Percentiles rank a stretch among this genome's conserved stretches.
Conservation (phyloP, 1,139 yeast genomes). For the Pichia sp. region DNA sequence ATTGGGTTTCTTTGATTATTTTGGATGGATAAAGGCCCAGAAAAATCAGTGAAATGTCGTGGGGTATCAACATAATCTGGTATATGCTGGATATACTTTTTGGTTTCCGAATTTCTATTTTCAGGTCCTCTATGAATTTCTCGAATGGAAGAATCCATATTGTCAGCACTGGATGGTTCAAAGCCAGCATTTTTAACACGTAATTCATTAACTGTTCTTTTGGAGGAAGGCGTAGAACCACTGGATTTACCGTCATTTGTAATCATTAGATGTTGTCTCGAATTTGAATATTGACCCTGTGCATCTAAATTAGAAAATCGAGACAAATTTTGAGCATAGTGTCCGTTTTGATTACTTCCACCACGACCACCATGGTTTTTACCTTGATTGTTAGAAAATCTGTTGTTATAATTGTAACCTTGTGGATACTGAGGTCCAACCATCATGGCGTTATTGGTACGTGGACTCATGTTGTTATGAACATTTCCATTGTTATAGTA, state of each 20-base stretch:
- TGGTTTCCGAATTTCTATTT: constrained; percentile 19
- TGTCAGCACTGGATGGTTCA: constrained; percentile 11
- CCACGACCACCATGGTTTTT: not conserved
- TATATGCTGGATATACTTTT: constrained; percentile 3
- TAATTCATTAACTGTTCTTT: constrained; percentile 8
- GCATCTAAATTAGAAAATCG: not conserved
- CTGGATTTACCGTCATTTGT: constrained; percentile 18
- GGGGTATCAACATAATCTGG: constrained; percentile 10
- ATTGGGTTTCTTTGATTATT: not conserved
- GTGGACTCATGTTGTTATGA: not conserved
- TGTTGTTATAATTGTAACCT: constrained; percentile 3
- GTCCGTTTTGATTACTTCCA: not conserved
- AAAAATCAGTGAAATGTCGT: constrained; percentile 1
- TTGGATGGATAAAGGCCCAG: not conserved
- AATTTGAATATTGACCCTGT: not conserved
- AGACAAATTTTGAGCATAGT: not conserved
- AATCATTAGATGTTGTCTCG: constrained; percentile 22
- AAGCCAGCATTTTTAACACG: constrained; percentile 7
- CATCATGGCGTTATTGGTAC: not conserved
- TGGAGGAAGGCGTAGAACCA: constrained; percentile 10
- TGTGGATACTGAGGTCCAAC: constrained; percentile 3
- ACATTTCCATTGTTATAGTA: not conserved
- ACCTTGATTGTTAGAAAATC: constrained; percentile 4
- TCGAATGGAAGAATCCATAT: constrained; percentile 24
- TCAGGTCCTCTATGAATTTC: constrained; percentile 30